Percentiles rank a stretch among this genome's conserved stretches.
Evolutionary conservation across 257 asterid species (phyloP).

Genomic region (Phtheirospermum japonicum): DNA sequence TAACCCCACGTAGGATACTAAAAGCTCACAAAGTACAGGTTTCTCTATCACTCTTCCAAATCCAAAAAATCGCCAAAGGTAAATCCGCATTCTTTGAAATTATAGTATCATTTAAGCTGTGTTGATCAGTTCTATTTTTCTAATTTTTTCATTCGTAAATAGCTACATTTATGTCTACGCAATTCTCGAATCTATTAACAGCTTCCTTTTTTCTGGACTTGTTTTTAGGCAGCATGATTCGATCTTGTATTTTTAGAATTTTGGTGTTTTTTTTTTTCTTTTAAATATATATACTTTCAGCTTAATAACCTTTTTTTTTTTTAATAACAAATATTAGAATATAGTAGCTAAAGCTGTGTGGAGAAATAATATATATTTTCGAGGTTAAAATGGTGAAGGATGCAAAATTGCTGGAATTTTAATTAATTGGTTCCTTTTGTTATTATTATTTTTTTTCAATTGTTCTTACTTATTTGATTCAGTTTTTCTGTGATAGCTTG

Average conservation of each 20-base stretch:
- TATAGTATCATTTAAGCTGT: not conserved
- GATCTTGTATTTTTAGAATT: too few relatives aligned
- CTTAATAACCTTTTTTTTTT: too few relatives aligned
- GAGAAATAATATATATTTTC: too few relatives aligned
- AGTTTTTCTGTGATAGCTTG: slow-evolving; percentile 24
- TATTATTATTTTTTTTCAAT: too few relatives aligned
- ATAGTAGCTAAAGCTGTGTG: too few relatives aligned
- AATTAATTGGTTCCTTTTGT: too few relatives aligned
- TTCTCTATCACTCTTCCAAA: not conserved
- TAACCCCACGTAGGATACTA: slow-evolving; percentile 1
- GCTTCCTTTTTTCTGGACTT: not conserved
- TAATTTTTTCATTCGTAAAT: not conserved
- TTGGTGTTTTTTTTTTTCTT: too few relatives aligned
- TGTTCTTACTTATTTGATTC: too few relatives aligned
- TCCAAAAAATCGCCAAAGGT: slow-evolving; percentile 2
- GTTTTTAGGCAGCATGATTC: not conserved
- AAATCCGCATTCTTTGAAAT: slow-evolving; percentile 2
- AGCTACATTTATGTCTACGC: slow-evolving; percentile 3
- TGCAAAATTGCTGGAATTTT: too few relatives aligned
- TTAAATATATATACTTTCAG: too few relatives aligned
- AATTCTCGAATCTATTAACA: slow-evolving; percentile 4
- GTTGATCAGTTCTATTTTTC: not conserved
- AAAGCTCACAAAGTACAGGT: not conserved
- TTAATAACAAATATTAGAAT: too few relatives aligned
- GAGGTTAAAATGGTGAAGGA: too few relatives aligned